Conservation (phyloP, 208 protist species). For the Trichomonas vaginalis region DNA sequence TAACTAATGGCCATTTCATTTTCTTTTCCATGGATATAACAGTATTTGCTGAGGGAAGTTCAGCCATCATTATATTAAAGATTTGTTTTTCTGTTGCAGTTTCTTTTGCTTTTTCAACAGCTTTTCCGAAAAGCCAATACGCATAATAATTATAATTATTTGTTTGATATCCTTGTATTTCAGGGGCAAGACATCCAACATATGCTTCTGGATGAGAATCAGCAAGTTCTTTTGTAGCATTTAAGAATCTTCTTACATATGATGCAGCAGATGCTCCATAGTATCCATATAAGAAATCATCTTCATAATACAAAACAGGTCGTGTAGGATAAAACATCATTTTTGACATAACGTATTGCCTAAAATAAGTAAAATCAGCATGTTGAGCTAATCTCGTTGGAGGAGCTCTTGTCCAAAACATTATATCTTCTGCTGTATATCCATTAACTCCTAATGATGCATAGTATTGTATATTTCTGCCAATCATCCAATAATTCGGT, state of each 20-base stretch:
- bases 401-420: too few relatives aligned
- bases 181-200: neutral
- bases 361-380: neutral
- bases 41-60: neutral
- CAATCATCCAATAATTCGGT: neutral
- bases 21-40: neutral
- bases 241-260: neutral
- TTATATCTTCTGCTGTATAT: neutral
- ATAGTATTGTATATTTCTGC: neutral
- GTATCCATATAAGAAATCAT: neutral
- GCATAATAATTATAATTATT: neutral
- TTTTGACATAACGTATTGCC: neutral
- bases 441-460: neutral
- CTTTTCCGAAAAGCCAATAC: neutral
- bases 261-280: neutral
- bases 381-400: neutral
- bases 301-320: neutral
- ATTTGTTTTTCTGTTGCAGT: neutral
- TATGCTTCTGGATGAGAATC: neutral
- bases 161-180: neutral
- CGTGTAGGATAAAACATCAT: neutral
- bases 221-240: neutral
- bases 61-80: neutral
- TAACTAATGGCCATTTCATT: neutral
- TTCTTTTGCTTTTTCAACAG: neutral